Percentiles rank a stretch among this genome's conserved stretches.
phyloP scores from a whole-genome alignment of 1,139 yeast species.

The Scheffersomyces titani region DNA sequence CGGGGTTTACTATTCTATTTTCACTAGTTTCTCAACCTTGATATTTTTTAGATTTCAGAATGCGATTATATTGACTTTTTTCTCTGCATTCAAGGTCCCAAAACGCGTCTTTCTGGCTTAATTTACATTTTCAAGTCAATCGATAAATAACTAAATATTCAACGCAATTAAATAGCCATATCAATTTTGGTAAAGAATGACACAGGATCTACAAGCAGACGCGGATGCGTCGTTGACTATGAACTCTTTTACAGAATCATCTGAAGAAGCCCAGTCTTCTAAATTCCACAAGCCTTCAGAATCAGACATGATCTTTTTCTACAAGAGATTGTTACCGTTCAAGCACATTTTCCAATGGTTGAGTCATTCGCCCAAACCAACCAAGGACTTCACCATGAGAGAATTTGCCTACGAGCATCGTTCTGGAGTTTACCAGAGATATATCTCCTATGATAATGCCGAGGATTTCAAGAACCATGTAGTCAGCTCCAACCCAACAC shows the following conservation, averaged over 20 bases:
- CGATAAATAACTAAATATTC: neutral
- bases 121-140: neutral
- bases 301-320: constrained; percentile 74
- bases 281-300: constrained; percentile 47
- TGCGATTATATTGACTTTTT: neutral
- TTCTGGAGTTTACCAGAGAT: constrained; percentile 86
- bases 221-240: neutral
- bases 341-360: constrained; percentile 82
- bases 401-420: constrained; percentile 92
- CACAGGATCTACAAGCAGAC: neutral
- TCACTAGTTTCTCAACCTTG: too few species aligned
- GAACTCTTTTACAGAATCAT: constrained; percentile 4
- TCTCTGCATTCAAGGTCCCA: neutral
- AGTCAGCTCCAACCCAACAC: constrained; percentile 72
- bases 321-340: constrained; percentile 72
- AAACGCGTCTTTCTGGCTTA: neutral
- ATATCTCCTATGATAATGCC: constrained; percentile 67
- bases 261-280: neutral
- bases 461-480: constrained; percentile 81
- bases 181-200: neutral
- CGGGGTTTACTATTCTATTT: too few species aligned
- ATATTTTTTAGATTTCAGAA: too few species aligned
- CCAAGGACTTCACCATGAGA: constrained; percentile 76
- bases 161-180: too few species aligned
- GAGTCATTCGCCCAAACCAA: constrained; percentile 75